phyloP scores from a whole-genome alignment of 257 asterid genomes.

The Fraxinus cuspidata region DNA sequence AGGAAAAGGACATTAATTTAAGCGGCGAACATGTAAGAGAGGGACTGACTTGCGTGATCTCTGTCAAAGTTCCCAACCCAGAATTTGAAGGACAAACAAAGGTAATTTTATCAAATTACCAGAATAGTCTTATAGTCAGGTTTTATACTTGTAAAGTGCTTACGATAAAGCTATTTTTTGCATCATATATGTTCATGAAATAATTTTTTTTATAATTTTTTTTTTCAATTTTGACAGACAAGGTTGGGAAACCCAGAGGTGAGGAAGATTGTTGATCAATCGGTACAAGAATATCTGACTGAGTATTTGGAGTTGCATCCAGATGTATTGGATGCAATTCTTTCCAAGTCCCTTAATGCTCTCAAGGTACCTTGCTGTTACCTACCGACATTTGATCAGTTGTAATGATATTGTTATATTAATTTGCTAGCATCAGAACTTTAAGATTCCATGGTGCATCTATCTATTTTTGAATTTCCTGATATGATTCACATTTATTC shows the following conservation, averaged over 20 bases:
- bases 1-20: conserved; percentile 90
- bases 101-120: conserved; percentile 39
- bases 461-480: conserved; percentile 12
- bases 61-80: conserved; percentile 92
- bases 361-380: conserved; percentile 61
- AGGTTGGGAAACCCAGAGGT: conserved; percentile 99
- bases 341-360: conserved; percentile 91
- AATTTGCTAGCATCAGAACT: conserved; percentile 11
- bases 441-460: neutral
- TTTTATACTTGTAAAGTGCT: neutral
- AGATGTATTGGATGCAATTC: conserved; percentile 79
- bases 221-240: conserved; percentile 51
- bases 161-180: neutral
- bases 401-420: conserved; percentile 19
- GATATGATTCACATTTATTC: conserved; percentile 13
- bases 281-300: conserved; percentile 80
- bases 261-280: conserved; percentile 77
- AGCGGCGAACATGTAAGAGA: conserved; percentile 98
- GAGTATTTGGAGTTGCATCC: conserved; percentile 98
- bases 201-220: conserved; percentile 7
- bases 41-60: conserved; percentile 91
- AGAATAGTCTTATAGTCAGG: neutral
- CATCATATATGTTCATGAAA: neutral
- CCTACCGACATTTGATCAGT: conserved; percentile 7
- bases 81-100: conserved; percentile 99